A percentile compares a stretch with the other conserved stretches of the same genome.
Evolutionary conservation across 2,329 filamentous ascomycete species (phyloP).

Genomic region (Aureobasidium sp.): DNA sequence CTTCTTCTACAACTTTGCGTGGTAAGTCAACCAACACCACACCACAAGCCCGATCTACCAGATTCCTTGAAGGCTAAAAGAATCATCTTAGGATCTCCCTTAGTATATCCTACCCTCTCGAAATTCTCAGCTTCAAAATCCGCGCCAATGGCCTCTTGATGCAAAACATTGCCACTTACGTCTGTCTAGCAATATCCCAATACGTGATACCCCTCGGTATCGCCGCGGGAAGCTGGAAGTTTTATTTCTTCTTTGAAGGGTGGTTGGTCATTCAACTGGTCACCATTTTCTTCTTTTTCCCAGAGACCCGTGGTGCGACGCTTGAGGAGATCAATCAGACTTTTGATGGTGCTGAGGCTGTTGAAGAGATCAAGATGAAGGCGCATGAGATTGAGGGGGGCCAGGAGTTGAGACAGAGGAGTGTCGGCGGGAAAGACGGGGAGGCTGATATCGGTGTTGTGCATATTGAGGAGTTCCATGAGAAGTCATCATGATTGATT

Average conservation of each 20-base stretch:
- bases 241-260: constrained; percentile 27
- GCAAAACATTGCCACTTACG: constrained; percentile 34
- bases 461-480: too few species aligned
- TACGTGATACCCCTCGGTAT: constrained; percentile 31
- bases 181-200: constrained; percentile 37
- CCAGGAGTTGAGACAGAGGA: too few species aligned
- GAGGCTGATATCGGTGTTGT: too few species aligned
- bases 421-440: too few species aligned
- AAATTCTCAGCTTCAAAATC: constrained; percentile 43
- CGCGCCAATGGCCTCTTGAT: constrained; percentile 29
- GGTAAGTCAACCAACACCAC: too few species aligned
- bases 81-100: neutral
- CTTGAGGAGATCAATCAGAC: constrained; percentile 41
- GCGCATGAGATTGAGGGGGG: neutral
- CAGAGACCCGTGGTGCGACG: constrained; percentile 38
- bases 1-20: constrained; percentile 8
- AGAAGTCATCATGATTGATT: too few species aligned
- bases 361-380: neutral
- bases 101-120: constrained; percentile 36
- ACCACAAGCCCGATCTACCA: too few species aligned
- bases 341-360: constrained; percentile 38
- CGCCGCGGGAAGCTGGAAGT: constrained; percentile 24
- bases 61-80: too few species aligned
- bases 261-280: constrained; percentile 28
- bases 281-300: constrained; percentile 31